Conservation (phyloP, 2,329 filamentous ascomycete genomes). For the Falciphora oryzae region DNA sequence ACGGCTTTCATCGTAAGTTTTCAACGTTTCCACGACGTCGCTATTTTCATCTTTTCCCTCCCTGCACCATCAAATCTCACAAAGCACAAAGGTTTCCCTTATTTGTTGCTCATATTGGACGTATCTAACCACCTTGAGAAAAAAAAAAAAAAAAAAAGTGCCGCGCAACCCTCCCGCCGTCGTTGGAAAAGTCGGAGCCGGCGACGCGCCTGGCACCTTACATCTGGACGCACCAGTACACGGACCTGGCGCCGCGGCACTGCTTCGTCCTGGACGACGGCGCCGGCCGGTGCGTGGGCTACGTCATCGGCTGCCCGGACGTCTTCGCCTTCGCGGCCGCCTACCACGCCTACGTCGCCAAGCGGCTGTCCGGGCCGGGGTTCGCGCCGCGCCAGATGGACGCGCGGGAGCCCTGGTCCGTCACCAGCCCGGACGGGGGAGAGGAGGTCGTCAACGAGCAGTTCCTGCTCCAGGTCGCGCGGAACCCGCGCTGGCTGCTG, state of each 20-base stretch:
- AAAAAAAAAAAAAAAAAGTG: no score
- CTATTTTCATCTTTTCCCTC: no score
- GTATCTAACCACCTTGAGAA: no score
- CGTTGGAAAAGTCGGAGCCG: constrained; percentile 29
- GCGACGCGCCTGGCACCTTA: constrained; percentile 37
- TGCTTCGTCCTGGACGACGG: constrained; percentile 46
- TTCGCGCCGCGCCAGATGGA: constrained; percentile 22
- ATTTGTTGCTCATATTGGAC: no score
- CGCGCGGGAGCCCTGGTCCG: constrained; percentile 25
- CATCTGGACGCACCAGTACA: constrained; percentile 47
- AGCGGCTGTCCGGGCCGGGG: constrained; percentile 23
- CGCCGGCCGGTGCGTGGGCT: constrained; percentile 37
- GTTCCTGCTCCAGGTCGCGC: constrained; percentile 36
- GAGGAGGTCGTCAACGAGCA: constrained; percentile 23
- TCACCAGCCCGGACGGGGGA: constrained; percentile 37
- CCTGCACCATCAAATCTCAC: neutral
- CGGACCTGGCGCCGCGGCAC: constrained; percentile 36
- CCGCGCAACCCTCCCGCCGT: constrained; percentile 40
- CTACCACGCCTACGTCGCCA: constrained; percentile 33
- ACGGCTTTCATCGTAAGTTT: constrained; percentile 35
- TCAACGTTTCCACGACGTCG: no score
- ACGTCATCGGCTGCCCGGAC: constrained; percentile 42
- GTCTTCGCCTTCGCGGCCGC: constrained; percentile 30
- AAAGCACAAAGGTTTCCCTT: neutral
- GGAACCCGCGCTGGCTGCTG: constrained; percentile 34